Evolutionary conservation across 2,329 filamentous ascomycete species (phyloP), one percentile per base, ranked within the genome.

Genomic region (Sclerotiophoma versabilis): DNA sequence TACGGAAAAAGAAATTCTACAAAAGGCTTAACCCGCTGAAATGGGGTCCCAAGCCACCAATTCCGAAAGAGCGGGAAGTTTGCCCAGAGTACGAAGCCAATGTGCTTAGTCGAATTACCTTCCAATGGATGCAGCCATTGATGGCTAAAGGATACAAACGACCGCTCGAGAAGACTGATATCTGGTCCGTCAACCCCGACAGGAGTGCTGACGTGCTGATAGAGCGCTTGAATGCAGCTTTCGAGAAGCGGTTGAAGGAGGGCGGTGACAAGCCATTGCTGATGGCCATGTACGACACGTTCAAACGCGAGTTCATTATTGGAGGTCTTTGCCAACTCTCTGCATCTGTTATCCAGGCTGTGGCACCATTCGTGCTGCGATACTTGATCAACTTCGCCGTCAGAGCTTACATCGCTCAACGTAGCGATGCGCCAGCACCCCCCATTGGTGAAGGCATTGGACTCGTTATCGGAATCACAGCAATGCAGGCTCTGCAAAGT

Each of bases 41-140:
- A 69, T 75, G 76, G 56, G 80, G 80, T 37, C 70, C 73, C 15
- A 76, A 76, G 32, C 84, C 85, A n/a, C 82, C 84, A 2, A 73
- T 87, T 2, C 85, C 85, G 1, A 71, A 81, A 22, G 76, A 82
- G 62, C 76, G 84, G 25, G 68, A 68, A 9, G 74, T 81, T 0
- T 92, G 86, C 5, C 84, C 83, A 58, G 93, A 97, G 76, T 81
- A 91, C 70, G 81, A 79, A 4, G 93, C 93, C 5, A 79, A 83
- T 2, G 88, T 92, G 68, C 83, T 95, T 59, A 96, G 91, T 76
- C 73, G 81, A 51, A 73, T 96, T 19, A 89, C 88, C 4, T 98
- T 96, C 70, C 86, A 92, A 72, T 98, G 93, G 93, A 93, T 97
- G 82, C 86, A 87, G 0, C 88, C 91, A 1, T 71, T 98, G 49